Evolutionary conservation across 306 rosid genomes (phyloP), one percentile per base, ranked within the genome.

Genomic region (Erythrophleum fordii): DNA sequence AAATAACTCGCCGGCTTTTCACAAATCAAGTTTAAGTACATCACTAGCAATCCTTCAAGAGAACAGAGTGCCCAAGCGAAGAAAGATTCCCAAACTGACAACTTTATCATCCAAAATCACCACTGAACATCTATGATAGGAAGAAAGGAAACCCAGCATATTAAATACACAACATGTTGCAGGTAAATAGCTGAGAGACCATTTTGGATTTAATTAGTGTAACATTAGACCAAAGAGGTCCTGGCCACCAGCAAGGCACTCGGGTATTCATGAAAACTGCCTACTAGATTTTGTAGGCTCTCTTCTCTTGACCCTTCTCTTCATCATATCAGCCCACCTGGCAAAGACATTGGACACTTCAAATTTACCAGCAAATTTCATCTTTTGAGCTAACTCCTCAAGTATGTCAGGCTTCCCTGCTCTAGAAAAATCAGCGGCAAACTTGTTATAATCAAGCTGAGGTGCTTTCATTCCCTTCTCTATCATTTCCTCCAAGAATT

Each of bases 391-490:
- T 78, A 91, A 82, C 80, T 90, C 93, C 84, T 89, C 93, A 41
- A 95, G 97, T 28, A 90, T 78, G 79, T 77, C 91, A 58, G 91
- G 89, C 78, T 81, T 93, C 80, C 97, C 99, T 75, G 86, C 87
- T 84, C 90, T 86, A 17, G 96, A 90, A 83, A 90, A 88, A 85
- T 91, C 93, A 58, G 94, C 90, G 62, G 88, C 97, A 79, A 93
- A 90, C 89, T 89, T 95, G 84, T 90, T 89, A 82, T 89, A 91
- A 78, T 91, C 98, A 39, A 95, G 92, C 81, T 91, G 94, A 66
- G 93, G 97, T 82, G 97, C 92, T 82, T 87, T 93, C 98, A 95
- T 95, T 72, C 99, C 97, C 75, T 89, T 93, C 71, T 86, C 93
- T 49, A 95, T 80, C 96, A 93, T 93, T 84, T 90, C 94, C 86